Evolutionary conservation across 768 basidiomycete genomes (phyloP).

Genomic region (Boletus subcaerulescens): DNA sequence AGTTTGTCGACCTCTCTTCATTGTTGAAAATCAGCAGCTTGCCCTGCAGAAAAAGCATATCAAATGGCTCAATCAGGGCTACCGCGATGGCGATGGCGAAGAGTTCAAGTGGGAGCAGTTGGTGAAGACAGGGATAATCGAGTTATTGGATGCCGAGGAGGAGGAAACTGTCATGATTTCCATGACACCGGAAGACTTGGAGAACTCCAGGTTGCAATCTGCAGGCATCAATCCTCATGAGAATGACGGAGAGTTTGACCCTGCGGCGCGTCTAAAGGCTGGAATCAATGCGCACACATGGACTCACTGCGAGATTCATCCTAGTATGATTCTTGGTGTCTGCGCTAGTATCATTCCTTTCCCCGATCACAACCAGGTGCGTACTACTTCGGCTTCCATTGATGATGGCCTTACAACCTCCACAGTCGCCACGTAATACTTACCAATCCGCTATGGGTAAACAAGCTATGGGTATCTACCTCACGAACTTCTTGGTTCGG

Average conservation of each 20-base stretch:
- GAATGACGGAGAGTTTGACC: conserved; percentile 76
- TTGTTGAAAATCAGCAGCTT: conserved; percentile 90
- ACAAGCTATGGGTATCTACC: conserved; percentile 99
- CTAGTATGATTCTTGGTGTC: conserved; percentile 97
- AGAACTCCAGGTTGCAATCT: conserved; percentile 71
- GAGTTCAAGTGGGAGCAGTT: conserved; percentile 83
- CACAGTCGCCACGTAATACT: conserved; percentile 96
- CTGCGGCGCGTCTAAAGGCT: conserved; percentile 84
- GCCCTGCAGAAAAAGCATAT: conserved; percentile 83
- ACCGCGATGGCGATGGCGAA: conserved; percentile 53
- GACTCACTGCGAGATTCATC: conserved; percentile 99
- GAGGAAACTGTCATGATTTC: conserved; percentile 99
- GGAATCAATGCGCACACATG: conserved; percentile 84
- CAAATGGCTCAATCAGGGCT: conserved; percentile 59
- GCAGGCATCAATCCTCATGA: conserved; percentile 53
- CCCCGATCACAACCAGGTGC: conserved; percentile 98
- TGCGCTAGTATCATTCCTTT: conserved; percentile 99
- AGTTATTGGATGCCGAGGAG: conserved; percentile 95
- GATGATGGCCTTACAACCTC: conserved; percentile 3
- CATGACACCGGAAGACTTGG: conserved; percentile 96
- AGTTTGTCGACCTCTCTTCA: conserved; percentile 95
- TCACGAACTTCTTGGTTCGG: conserved; percentile 97
- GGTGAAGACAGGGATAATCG: conserved; percentile 84
- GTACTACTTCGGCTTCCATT: conserved; percentile 22
- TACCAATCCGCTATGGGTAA: conserved; percentile 99